Evolutionary conservation across 1,284 basidiomycete genomes (phyloP).

Genomic region (Trichosporon coremiiforme): DNA sequence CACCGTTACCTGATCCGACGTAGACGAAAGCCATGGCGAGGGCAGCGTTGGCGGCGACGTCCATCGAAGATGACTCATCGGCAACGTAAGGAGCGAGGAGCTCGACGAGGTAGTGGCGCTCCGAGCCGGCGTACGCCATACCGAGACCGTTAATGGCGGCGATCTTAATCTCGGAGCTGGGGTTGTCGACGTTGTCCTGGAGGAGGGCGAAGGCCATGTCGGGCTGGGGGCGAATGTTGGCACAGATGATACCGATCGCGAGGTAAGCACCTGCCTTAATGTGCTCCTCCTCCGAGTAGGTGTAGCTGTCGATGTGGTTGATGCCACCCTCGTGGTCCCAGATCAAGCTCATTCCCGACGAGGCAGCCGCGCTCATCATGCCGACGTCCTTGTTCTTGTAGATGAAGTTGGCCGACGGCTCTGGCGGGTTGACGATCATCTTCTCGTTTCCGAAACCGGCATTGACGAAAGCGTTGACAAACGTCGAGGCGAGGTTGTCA

Average conservation of each 20-base stretch:
- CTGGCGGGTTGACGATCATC: constrained; percentile 93
- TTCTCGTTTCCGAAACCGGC: constrained; percentile 99
- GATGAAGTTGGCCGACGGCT: constrained; percentile 96
- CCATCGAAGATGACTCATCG: constrained; percentile 82
- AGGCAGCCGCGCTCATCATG: constrained; percentile 96
- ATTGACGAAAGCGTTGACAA: constrained; percentile 99
- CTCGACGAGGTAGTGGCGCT: constrained; percentile 80
- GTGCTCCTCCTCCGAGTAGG: constrained; percentile 92
- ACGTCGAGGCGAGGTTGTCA: constrained; percentile 92
- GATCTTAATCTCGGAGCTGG: constrained; percentile 78
- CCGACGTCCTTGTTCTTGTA: constrained; percentile 99
- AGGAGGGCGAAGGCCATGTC: constrained; percentile 92
- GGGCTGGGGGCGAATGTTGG: constrained; percentile 85
- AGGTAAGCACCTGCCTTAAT: constrained; percentile 98
- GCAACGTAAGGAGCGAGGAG: constrained; percentile 75
- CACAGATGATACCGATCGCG: constrained; percentile 91
- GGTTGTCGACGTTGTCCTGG: constrained; percentile 87
- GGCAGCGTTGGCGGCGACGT: constrained; percentile 82
- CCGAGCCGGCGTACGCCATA: constrained; percentile 90
- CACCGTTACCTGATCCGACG: constrained; percentile 92
- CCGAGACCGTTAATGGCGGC: constrained; percentile 87
- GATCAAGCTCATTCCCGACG: constrained; percentile 85
- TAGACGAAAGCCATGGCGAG: constrained; percentile 93
- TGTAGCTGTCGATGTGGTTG: constrained; percentile 95
- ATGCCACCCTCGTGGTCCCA: constrained; percentile 98